Base-by-base conservation (phyloP, 768 basidiomycete species). In the Tylopilus subfusipes region DNA sequence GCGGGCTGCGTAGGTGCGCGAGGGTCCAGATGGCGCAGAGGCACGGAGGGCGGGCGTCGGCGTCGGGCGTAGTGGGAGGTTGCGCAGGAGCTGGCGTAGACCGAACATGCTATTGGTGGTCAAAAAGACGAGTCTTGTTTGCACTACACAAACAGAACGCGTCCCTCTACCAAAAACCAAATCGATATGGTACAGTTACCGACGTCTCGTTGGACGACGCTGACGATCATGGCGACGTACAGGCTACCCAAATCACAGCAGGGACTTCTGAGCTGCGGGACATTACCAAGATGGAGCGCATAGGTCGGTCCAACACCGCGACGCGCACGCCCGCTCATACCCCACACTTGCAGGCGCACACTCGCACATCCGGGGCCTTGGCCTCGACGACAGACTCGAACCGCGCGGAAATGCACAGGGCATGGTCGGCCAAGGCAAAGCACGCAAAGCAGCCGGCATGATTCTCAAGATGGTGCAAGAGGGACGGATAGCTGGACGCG, bases 401-500 rank as follows among this genome's bases (percentile, higher is more conserved):
- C 94, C 96, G 14, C 83, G 94, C 19, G 82, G 78, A 31, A 91
- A 86, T 69, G 82, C 89, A 0, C 93, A 98, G 68, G 97, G 97
- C 4, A 97, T 99, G 86, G 96, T 99, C 24, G 97, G 97, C 0
- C 97, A 99, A 68, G 90, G 78, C 3, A 93, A 94, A 68, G 97
- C 97, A 21, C 85, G 97, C 42, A 97, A 97, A 71, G 96, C 97
- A 0, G 97, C 96, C 0, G 97, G 97, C 2, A 89, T 98, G 80
- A 93, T 98, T 57, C 81, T 98, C 64, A 95, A 89, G 74, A 96
- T 99, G 95, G 94, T 98, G 7, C 91, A 97, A 70, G 93, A 97
- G 64, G 93, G 93, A 18, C 80, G 87, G 54, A 98, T 98, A 64
- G 94, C 97, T 0, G 97, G 97, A 25, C 82, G 96, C 42, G 93